Evolutionary conservation across 2,329 filamentous ascomycete genomes (phyloP).

Genomic region (Aspergillus quadricinctus): DNA sequence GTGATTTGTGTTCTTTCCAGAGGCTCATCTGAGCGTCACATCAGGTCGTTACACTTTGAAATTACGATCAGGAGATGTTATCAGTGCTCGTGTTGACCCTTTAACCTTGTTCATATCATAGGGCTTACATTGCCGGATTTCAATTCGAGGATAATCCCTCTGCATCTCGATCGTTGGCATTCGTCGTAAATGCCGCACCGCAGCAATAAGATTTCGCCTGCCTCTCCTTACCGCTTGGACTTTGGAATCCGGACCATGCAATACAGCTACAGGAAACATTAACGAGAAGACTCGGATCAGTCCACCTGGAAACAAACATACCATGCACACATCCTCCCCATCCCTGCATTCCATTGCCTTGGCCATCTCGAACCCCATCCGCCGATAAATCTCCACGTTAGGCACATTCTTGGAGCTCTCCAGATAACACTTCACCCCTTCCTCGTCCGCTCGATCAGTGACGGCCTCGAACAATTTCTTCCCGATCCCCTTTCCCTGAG

Average conservation of each 20-base stretch:
- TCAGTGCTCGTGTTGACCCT: no score
- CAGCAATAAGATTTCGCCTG: not conserved
- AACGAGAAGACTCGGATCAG: not conserved
- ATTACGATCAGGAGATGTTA: not conserved
- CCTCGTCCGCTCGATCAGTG: conserved; percentile 59
- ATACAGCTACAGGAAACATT: conserved; percentile 17
- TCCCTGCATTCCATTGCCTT: conserved; percentile 66
- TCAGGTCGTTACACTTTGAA: not conserved
- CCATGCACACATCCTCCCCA: conserved; percentile 52
- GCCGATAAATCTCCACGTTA: conserved; percentile 67
- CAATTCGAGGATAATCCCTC: not conserved
- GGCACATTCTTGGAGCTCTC: conserved; percentile 65
- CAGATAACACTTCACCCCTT: conserved; percentile 64
- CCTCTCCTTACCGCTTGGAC: not conserved
- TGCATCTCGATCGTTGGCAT: not conserved
- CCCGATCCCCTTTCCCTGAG: conserved; percentile 64
- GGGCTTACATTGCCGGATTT: not conserved
- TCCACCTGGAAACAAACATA: conserved; percentile 24
- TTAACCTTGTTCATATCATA: not conserved
- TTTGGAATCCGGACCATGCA: conserved; percentile 24
- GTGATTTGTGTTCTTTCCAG: not conserved
- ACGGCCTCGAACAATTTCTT: conserved; percentile 61
- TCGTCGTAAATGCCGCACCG: not conserved
- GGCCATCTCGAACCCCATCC: conserved; percentile 62
- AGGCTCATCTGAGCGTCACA: not conserved